phyloP scores from a whole-genome alignment of 768 basidiomycete genomes.

The Cytidiella melzeri region DNA sequence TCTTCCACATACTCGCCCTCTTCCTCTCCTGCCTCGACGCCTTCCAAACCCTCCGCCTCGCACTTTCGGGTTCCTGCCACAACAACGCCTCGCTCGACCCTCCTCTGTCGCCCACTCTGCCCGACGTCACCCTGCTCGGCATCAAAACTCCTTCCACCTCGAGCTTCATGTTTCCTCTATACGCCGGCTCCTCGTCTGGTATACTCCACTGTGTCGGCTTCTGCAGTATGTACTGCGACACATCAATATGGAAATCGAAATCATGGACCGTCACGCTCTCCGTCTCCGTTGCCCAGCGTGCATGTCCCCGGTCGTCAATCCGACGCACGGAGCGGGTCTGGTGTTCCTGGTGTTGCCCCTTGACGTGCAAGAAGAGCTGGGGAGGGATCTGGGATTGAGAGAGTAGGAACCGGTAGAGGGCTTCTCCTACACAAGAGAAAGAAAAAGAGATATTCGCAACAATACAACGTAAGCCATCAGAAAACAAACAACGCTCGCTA shows the following conservation, averaged over 20 bases:
- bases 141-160: conserved; percentile 39
- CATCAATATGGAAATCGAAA: conserved; percentile 63
- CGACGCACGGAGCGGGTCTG: conserved; percentile 41
- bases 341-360: conserved; percentile 52
- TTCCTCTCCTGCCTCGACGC: conserved; percentile 39
- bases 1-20: conserved; percentile 37
- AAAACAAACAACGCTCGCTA: neutral
- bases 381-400: conserved; percentile 45
- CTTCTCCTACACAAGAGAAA: conserved; percentile 43
- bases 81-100: too few relatives aligned
- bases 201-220: conserved; percentile 51
- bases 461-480: neutral
- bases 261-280: conserved; percentile 57
- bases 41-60: conserved; percentile 29
- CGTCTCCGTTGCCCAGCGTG: conserved; percentile 35
- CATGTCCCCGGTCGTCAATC: conserved; percentile 29
- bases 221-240: conserved; percentile 34
- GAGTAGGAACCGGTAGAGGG: conserved; percentile 69
- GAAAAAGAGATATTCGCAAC: neutral
- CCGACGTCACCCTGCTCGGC: neutral
- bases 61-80: neutral
- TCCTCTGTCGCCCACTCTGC: neutral
- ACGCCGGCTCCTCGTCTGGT: conserved; percentile 56
- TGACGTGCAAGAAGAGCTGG: conserved; percentile 38
- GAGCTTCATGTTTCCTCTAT: conserved; percentile 55